phyloP scores from a whole-genome alignment of 2,329 filamentous ascomycete genomes.

The Colletotrichum australisinense region DNA sequence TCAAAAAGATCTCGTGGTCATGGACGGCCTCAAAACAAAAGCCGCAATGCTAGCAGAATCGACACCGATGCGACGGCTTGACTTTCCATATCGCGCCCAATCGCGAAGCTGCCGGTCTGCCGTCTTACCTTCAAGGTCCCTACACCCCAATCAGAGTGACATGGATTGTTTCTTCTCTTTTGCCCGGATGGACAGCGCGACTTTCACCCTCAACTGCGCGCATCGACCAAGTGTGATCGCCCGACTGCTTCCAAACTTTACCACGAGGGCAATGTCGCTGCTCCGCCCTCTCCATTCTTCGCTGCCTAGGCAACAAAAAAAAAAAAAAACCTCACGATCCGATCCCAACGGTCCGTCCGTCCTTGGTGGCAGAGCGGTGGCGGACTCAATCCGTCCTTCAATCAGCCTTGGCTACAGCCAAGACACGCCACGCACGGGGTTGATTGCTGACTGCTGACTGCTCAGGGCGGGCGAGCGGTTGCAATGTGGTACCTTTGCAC shows the following conservation, averaged over 20 bases:
- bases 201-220: not conserved
- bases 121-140: not conserved
- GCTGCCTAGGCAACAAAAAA: constrained; percentile 26
- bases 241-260: not conserved
- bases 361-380: not conserved
- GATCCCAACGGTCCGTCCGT: not conserved
- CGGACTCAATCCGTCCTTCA: not conserved
- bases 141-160: not conserved
- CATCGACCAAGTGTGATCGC: not conserved
- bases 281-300: constrained; percentile 23
- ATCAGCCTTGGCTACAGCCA: constrained; percentile 18
- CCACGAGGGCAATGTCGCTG: constrained; percentile 1
- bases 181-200: constrained; percentile 18
- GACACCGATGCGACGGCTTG: constrained; percentile 10
- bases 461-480: not conserved
- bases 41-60: not conserved
- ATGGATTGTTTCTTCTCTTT: not conserved
- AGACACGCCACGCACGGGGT: not conserved
- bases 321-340: not conserved
- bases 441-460: not conserved
- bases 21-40: constrained; percentile 21
- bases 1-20: not conserved
- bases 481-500: not conserved
- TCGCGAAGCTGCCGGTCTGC: constrained; percentile 1
- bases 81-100: constrained; percentile 10